phyloP scores from a whole-genome alignment of 441 rosid genomes.

The Pelargonium australe region DNA sequence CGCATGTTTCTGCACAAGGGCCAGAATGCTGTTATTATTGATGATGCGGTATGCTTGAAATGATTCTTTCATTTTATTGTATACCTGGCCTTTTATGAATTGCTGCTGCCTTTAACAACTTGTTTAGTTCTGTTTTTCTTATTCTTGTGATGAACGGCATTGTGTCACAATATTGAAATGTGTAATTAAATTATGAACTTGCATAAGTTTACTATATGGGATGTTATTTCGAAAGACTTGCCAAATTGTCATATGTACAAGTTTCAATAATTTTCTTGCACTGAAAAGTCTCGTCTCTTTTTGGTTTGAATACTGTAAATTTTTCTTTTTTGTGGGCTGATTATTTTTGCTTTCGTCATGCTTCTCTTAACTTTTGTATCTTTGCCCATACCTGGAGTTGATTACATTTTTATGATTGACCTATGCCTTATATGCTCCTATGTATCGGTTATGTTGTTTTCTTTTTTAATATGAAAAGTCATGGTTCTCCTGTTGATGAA shows the following conservation, averaged over 20 bases:
- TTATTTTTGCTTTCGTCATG: background rate
- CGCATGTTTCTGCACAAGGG: constrained; percentile 30
- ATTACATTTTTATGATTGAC: background rate
- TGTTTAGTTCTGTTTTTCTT: background rate
- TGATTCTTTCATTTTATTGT: constrained; percentile 9
- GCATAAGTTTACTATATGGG: background rate
- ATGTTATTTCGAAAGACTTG: background rate
- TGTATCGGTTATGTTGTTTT: too few species aligned
- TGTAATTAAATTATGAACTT: background rate
- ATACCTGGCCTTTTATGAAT: background rate
- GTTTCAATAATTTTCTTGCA: background rate
- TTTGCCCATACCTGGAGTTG: background rate
- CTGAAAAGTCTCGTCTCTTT: background rate
- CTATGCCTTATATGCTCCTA: background rate
- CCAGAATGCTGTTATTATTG: constrained; percentile 38
- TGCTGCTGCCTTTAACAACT: background rate
- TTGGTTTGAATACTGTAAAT: background rate
- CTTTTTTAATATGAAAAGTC: too few species aligned
- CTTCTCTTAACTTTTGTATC: too few species aligned
- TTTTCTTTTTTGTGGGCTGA: background rate
- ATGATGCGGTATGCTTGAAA: constrained; percentile 37
- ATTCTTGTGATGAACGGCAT: background rate
- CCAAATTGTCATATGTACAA: background rate
- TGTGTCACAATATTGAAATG: background rate
- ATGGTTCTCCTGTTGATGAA: too few species aligned